Percentiles rank a stretch among this genome's conserved stretches.
Evolutionary conservation across 2,329 filamentous ascomycete genomes (phyloP).

Genomic region (Sclerotinia trifoliorum): DNA sequence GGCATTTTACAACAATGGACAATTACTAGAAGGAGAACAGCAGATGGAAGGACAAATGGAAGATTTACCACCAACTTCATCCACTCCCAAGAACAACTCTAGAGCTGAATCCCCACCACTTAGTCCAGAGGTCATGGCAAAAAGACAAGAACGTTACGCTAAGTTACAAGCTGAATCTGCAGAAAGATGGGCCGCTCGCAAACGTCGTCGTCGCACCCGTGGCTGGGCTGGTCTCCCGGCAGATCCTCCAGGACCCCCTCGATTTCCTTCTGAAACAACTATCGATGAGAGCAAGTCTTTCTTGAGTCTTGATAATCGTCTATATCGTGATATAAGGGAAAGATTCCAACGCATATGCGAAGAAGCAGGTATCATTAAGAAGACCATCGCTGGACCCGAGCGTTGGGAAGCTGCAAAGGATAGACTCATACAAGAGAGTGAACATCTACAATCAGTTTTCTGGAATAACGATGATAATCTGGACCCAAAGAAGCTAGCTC

Average conservation of each 20-base stretch:
- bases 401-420: constrained; percentile 72
- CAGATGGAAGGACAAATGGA: constrained; percentile 31
- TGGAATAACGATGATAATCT: constrained; percentile 56
- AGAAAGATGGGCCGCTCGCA: constrained; percentile 61
- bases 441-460: constrained; percentile 62
- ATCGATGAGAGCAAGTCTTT: constrained; percentile 74
- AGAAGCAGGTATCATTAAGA: constrained; percentile 66
- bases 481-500: constrained; percentile 63
- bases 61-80: constrained; percentile 27
- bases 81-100: constrained; percentile 21
- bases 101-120: constrained; percentile 40
- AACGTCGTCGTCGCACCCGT: constrained; percentile 65
- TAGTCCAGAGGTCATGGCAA: constrained; percentile 49
- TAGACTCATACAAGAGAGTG: constrained; percentile 61
- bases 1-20: constrained; percentile 39
- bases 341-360: constrained; percentile 70
- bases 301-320: constrained; percentile 59
- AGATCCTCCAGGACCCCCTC: constrained; percentile 65
- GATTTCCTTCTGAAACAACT: constrained; percentile 80
- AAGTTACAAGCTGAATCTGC: constrained; percentile 58
- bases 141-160: constrained; percentile 53
- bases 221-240: constrained; percentile 67
- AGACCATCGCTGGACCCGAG: constrained; percentile 70
- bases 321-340: constrained; percentile 64
- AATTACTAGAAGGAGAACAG: constrained; percentile 36